Percentiles rank a stretch among this genome's conserved stretches.
These are phyloP conservation scores for Anisodus acutangulus DNA, from an alignment of 257 asterid species.

Conservation along the genomic window DNA sequence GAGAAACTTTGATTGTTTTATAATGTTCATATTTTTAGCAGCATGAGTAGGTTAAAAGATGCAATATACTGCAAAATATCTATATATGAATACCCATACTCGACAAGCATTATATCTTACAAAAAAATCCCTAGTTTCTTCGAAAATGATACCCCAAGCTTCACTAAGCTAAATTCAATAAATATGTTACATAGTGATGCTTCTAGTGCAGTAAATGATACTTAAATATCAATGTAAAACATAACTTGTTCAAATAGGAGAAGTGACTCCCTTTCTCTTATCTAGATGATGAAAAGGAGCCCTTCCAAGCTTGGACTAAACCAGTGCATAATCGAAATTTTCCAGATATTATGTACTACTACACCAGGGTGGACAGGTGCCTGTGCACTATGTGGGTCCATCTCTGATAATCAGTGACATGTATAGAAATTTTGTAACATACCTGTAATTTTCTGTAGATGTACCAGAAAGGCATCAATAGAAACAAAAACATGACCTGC, in stretches of 20 bases:
- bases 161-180: not conserved
- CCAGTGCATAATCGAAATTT: not conserved
- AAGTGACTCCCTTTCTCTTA: not conserved
- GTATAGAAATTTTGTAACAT: slow-evolving; percentile 31
- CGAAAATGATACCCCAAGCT: not conserved
- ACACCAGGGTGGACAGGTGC: not conserved
- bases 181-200: not conserved
- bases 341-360: not conserved
- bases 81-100: not conserved
- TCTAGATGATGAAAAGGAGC: not conserved
- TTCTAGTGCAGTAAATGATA: not conserved
- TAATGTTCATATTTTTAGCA: not conserved
- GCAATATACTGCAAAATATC: not conserved
- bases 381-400: not conserved
- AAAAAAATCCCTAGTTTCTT: not conserved
- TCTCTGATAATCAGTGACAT: slow-evolving; percentile 16
- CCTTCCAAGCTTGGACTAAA: not conserved
- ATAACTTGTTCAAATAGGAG: slow-evolving; percentile 1
- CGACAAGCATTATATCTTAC: slow-evolving; percentile 1
- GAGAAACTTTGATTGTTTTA: not conserved
- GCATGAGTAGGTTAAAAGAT: slow-evolving; percentile 7
- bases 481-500: slow-evolving; percentile 78
- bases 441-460: slow-evolving; percentile 88
- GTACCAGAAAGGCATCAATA: slow-evolving; percentile 84
- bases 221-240: not conserved